phyloP scores from a whole-genome alignment of 2,329 filamentous ascomycete species.

The Beauveria australis region DNA sequence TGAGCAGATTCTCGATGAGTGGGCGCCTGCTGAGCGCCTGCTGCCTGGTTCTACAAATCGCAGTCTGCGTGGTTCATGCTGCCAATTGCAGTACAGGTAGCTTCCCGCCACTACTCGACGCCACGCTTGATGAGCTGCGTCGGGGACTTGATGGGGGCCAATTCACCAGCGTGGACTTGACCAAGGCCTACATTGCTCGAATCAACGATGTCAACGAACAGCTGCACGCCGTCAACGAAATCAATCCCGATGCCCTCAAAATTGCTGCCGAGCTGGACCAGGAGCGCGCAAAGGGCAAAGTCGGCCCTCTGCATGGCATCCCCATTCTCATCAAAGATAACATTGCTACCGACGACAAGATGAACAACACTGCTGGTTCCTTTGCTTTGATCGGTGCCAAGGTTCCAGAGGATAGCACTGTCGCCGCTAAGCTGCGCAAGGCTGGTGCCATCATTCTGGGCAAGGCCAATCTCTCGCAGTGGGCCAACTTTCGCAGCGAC shows the following conservation, averaged over 20 bases:
- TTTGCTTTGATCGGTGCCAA: constrained; percentile 48
- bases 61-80: background rate
- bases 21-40: background rate
- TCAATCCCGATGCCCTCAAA: constrained; percentile 26
- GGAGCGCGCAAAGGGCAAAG: constrained; percentile 13
- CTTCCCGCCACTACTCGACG: constrained; percentile 5
- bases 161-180: constrained; percentile 24
- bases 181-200: constrained; percentile 24
- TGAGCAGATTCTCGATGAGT: background rate
- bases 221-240: constrained; percentile 23
- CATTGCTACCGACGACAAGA: constrained; percentile 50
- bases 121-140: constrained; percentile 19
- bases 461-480: constrained; percentile 55
- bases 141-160: constrained; percentile 17
- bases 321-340: constrained; percentile 58
- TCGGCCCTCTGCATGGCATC: constrained; percentile 47
- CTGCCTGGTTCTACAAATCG: background rate
- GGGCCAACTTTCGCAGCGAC: constrained; percentile 50
- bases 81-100: background rate
- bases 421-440: constrained; percentile 48
- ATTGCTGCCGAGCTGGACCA: constrained; percentile 24
- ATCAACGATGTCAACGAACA: constrained; percentile 23
- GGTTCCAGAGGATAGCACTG: constrained; percentile 45
- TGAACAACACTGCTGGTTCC: constrained; percentile 54
- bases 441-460: constrained; percentile 56